Conservation (phyloP, 2,329 filamentous ascomycete species). For the Aspergillus unguis region DNA sequence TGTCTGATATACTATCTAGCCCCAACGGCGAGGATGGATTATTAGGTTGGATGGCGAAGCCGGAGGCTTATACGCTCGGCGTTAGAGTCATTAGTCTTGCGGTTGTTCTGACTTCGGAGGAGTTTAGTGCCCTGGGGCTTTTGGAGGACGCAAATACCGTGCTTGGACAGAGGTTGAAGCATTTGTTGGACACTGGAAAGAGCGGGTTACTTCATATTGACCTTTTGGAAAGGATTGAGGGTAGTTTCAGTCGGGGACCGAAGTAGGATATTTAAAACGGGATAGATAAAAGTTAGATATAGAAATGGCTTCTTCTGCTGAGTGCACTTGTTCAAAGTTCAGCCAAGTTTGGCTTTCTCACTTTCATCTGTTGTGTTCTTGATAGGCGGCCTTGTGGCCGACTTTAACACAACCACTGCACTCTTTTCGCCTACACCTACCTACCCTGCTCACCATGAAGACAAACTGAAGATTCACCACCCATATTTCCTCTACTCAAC, state of each 20-base stretch:
- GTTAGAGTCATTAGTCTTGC: constrained; percentile 40
- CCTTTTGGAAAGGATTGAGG: constrained; percentile 31
- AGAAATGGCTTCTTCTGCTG: constrained; percentile 5
- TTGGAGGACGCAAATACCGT: constrained; percentile 16
- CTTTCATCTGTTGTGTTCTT: background rate
- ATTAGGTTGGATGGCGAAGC: constrained; percentile 69
- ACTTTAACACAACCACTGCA: background rate
- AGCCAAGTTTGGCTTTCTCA: background rate
- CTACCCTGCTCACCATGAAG: background rate
- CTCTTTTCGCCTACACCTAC: background rate
- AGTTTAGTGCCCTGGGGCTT: constrained; percentile 18
- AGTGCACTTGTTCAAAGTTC: background rate
- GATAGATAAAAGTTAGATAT: constrained; percentile 26
- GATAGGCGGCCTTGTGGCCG: background rate
- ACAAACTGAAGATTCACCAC: background rate
- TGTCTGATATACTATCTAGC: constrained; percentile 28
- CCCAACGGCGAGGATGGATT: constrained; percentile 56
- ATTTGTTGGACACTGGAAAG: constrained; percentile 24
- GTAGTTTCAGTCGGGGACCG: constrained; percentile 14
- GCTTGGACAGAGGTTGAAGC: constrained; percentile 24
- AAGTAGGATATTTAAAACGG: constrained; percentile 8
- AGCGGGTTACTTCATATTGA: constrained; percentile 29
- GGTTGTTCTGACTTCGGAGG: constrained; percentile 27
- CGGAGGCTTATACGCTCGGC: constrained; percentile 58
- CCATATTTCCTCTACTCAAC: background rate